Base-by-base conservation (phyloP, 129 eudicot species). In the Centrapalus pauciflorus region DNA sequence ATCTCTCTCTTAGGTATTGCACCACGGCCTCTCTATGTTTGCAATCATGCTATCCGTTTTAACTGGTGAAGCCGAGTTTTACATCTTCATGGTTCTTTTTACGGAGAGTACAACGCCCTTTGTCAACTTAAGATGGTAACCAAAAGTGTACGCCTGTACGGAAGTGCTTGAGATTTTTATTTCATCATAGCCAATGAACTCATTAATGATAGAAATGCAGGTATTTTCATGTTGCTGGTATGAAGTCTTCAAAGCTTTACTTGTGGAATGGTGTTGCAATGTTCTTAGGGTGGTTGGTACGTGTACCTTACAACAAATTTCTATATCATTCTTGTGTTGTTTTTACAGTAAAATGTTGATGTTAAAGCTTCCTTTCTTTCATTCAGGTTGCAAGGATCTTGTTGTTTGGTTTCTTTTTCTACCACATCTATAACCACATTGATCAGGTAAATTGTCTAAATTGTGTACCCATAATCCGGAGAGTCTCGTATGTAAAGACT, bases 251-350 rank as follows among this genome's bases (percentile, higher is more conserved):
- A 10, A 79, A 79, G 27, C 66, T 86, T 41, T 90, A 90, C 69
- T 25, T 80, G 28, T 81, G 43, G 78, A 90, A 90, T 73, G 97
- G 97, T 17, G 62, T 90, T 72, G 90, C 86, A 54, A 74, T 90
- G 83, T 90, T 90, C 83, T 54, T 90, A 27, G 95, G 95, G 77
- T 90, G 97, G 97, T 62, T 90, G 97, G 97, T 90, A 90, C 38
- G 78, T 61, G 61, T 67, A 43, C 51, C 38, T 24, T 26, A 12
- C 51, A 38, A 40, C 45, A 25, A 57, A 14, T 26, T 7, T 28
- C 23, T 9, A 38, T 23, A 23, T 69, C 29, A 21, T n/a, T 60
- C 13, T 25, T 49, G 27, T 68, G 24, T 13, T n/a, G 11, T 7
- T 49, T 49, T 37, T 35, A n/a, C 24, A 23, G 8, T 11, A 37